Percentiles rank a stretch among this genome's conserved stretches.
phyloP scores from a whole-genome alignment of 192 early-diverging fungal genomes.

The Pecoramyces ruminantium region DNA sequence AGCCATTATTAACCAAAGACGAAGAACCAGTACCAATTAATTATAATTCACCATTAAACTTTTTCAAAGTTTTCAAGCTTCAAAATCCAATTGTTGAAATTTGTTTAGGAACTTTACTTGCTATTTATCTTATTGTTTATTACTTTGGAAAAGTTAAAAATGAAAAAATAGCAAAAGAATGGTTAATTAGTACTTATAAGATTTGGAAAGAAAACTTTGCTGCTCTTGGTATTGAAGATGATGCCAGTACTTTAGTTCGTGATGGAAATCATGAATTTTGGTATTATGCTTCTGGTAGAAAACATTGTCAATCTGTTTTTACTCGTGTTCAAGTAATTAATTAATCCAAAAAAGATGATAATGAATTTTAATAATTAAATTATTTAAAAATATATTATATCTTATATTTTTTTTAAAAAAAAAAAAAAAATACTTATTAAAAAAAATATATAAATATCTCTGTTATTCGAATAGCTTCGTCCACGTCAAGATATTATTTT shows the following conservation, averaged over 20 bases:
- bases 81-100: background rate
- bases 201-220: background rate
- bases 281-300: background rate
- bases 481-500: background rate
- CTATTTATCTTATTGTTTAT: background rate
- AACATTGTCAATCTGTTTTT: background rate
- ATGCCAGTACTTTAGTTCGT: background rate
- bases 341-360: too few relatives aligned
- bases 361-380: too few relatives aligned
- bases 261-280: background rate
- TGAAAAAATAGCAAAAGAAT: background rate
- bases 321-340: background rate
- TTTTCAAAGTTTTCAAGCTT: background rate
- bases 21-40: background rate
- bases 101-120: background rate
- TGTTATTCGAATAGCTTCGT: background rate
- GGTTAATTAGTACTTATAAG: background rate
- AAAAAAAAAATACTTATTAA: too few relatives aligned
- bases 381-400: too few relatives aligned
- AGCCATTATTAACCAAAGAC: background rate
- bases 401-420: too few relatives aligned
- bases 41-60: background rate
- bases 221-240: background rate
- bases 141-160: background rate
- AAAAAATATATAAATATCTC: too few relatives aligned